Evolutionary conservation across 2,329 filamentous ascomycete genomes (phyloP), one percentile per base, ranked within the genome.

Genomic region (Cladophialophora carrionii): DNA sequence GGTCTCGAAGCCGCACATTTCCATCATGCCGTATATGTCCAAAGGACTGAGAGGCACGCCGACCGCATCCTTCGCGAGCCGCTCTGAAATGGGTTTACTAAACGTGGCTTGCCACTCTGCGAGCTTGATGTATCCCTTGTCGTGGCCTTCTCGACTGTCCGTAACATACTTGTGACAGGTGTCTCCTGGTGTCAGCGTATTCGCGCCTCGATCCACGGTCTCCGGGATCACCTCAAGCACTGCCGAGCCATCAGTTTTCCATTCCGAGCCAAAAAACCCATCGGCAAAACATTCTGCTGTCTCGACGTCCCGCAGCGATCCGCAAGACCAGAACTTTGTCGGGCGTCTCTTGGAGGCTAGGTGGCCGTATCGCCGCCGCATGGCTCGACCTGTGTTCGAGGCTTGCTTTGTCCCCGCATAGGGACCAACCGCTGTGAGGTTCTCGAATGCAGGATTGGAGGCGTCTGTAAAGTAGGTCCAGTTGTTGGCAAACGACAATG

Each of bases 1-100:
- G 0, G 78, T 84, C 73, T 87, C 85, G 68, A 87, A 87, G 0
- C 83, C 85, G 71, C 85, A 87, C 77, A 86, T 81, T 69, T 87
- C 84, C 72, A 87, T 85, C 57, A 60, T 60, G 64, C 81, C 78
- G 70, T 82, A 87, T 43, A 87, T 73, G 61, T 87, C 84, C 2
- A 76, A 70, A 53, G 80, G 76, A 0, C 74, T 76, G 62, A 85
- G 79, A 14, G 71, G 58, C 46, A 84, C 74, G 1, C 73, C 76
- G 2, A 80, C 75, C 34, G 79, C 80, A n/a, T 81, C 75, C 5
- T 77, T 67, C 1, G 71, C 70, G 4, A 87, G 73, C 22, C 84
- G 77, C 14, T 77, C 64, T 41, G 78, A 76, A 49, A 86, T 83
- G 14, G 76, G 69, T 0, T 76, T 75, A 20, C 84, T 76, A 68